Percentiles rank a stretch among this genome's conserved stretches.
phyloP scores from a whole-genome alignment of 2,329 filamentous ascomycete species.

The Albifimbria verrucaria region DNA sequence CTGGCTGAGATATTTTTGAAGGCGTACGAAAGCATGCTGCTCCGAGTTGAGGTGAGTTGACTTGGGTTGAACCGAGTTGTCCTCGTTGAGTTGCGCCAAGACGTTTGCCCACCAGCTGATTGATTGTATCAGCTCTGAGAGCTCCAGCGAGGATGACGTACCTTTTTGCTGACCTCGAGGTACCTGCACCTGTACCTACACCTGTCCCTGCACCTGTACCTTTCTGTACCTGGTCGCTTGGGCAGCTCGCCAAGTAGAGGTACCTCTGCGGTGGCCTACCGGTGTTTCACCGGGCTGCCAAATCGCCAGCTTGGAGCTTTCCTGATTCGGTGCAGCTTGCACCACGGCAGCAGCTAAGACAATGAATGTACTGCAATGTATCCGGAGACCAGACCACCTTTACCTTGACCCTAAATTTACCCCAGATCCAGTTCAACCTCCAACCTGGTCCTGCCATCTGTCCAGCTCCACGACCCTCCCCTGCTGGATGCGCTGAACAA shows the following conservation, averaged over 20 bases:
- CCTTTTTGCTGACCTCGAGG: neutral
- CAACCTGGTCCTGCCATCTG: slow-evolving; percentile 9
- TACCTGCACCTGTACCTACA: too few relatives aligned
- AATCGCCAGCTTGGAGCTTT: neutral
- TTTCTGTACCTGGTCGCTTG: too few relatives aligned
- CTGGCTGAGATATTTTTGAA: neutral
- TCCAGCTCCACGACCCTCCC: slow-evolving; percentile 14
- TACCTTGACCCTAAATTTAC: neutral
- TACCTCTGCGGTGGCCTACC: too few relatives aligned
- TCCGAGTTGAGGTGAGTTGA: too few relatives aligned
- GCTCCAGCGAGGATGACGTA: neutral
- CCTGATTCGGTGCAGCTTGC: too few relatives aligned
- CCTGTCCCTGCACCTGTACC: too few relatives aligned
- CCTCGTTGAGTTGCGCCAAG: too few relatives aligned
- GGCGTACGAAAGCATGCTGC: neutral
- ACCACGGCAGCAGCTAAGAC: too few relatives aligned
- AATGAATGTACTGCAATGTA: too few relatives aligned
- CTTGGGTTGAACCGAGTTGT: too few relatives aligned
- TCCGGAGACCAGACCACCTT: slow-evolving; percentile 1
- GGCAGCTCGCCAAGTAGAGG: too few relatives aligned
- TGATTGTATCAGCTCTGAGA: neutral
- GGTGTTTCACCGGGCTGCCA: neutral
- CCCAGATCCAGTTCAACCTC: neutral
- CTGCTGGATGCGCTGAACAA: slow-evolving; percentile 14
- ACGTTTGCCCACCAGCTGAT: neutral